Percentiles rank a stretch among this genome's conserved stretches.
phyloP scores from a whole-genome alignment of 116 monocot species.

The Phalaenopsis hybrid region DNA sequence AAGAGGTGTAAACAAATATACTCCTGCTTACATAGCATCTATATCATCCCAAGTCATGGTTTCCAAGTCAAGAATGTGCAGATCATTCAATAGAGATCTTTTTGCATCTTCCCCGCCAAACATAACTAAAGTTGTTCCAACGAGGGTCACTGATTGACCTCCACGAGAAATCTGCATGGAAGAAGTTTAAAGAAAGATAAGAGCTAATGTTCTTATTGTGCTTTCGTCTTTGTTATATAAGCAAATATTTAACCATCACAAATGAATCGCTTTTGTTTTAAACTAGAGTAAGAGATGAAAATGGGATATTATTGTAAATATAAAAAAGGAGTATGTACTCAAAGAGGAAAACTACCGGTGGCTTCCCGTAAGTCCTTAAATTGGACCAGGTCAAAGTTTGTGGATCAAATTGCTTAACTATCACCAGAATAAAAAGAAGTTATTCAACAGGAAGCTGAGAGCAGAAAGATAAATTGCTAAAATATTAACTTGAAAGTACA shows the following conservation, averaged over 20 bases:
- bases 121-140: slow-evolving; percentile 80
- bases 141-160: slow-evolving; percentile 91
- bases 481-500: slow-evolving; percentile 1
- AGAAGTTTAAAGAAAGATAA: background rate
- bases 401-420: slow-evolving; percentile 94
- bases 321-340: background rate
- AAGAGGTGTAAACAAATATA: background rate
- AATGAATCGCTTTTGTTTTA: background rate
- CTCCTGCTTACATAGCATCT: slow-evolving; percentile 75
- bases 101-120: slow-evolving; percentile 99
- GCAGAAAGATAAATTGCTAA: background rate
- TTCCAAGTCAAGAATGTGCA: slow-evolving; percentile 97
- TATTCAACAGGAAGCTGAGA: background rate
- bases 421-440: slow-evolving; percentile 14
- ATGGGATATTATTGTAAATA: background rate
- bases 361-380: slow-evolving; percentile 81
- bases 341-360: slow-evolving; percentile 59
- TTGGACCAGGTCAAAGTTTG: slow-evolving; percentile 75
- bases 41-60: slow-evolving; percentile 99
- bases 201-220: background rate
- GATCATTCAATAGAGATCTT: slow-evolving; percentile 91
- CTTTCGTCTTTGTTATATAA: background rate
- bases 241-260: background rate
- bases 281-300: background rate
- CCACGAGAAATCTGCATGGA: slow-evolving; percentile 84